Base-by-base conservation (phyloP, 139 green algal species). In the Chlamydomonas schloesseri region DNA sequence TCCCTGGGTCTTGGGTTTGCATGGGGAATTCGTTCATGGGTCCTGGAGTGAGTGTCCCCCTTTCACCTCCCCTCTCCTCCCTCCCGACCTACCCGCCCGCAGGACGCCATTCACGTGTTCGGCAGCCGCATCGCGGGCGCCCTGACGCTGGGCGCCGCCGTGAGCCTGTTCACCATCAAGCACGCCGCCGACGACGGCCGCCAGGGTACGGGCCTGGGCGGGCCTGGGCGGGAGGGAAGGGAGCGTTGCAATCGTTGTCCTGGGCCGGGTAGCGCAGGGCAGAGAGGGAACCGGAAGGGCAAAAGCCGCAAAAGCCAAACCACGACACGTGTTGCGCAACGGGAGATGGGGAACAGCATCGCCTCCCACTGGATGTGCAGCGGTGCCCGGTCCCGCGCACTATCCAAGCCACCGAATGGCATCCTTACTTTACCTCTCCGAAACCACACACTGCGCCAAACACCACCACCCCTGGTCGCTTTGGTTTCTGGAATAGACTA, bases 161-260 rank as follows among this genome's bases (percentile, higher is more conserved):
- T 85, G 31, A 11, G 46, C 20, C 46, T 76, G 47, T 74, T 67
- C 29, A 34, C 46, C 5, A 50, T 85, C 65, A 85, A 85, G 46
- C 47, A 69, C 24, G 79, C 79, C 10, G 79, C 79, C 23, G 79
- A 85, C 47, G 21, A 76, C 36, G 79, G 79, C 47, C 65, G 79
- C 11, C 65, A 76, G 79, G 47, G 79, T 85, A 62, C 11, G 73
- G 31, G 18, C 28, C 24, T 10, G 2, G 71, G 26, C 6, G 8
- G 68, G 68, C 33, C 5, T 26, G 20, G 31, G 15, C 28, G 9
- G 11, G 3, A 29, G 11, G 2, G 15, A 50, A 13, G 33, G 15
- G 33, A 46, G 26, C 8, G 65, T 21, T 17, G 29, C 5, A 42
- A 21, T 36, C 10, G 29, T 71, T 5, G 29, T 71, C 18, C 18